Conservation (phyloP, 2,329 filamentous ascomycete species). For the Pestalotiopsis sp. region DNA sequence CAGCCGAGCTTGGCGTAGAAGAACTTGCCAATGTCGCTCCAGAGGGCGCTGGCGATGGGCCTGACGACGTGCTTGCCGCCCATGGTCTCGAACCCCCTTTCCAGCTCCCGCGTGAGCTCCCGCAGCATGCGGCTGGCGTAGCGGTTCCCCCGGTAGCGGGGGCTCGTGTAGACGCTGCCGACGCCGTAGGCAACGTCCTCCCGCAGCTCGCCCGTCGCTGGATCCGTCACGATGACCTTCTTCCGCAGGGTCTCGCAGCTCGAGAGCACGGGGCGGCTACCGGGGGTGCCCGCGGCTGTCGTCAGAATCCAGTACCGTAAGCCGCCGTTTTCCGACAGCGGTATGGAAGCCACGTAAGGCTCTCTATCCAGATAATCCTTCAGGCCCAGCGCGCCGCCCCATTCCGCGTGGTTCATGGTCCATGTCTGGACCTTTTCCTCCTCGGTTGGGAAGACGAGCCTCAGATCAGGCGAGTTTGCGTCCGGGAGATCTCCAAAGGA, state of each 20-base stretch:
- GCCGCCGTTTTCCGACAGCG: conserved; percentile 58
- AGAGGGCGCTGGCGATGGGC: conserved; percentile 72
- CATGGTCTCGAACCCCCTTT: conserved; percentile 10
- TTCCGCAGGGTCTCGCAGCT: conserved; percentile 67
- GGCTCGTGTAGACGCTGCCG: conserved; percentile 76
- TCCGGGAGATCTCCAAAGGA: conserved; percentile 32
- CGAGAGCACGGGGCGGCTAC: conserved; percentile 54
- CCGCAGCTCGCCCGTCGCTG: conserved; percentile 36
- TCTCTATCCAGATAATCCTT: conserved; percentile 62
- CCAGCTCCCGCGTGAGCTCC: conserved; percentile 51
- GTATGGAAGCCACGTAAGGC: conserved; percentile 54
- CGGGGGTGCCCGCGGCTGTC: conserved; percentile 29
- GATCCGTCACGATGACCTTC: conserved; percentile 47
- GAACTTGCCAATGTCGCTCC: conserved; percentile 80
- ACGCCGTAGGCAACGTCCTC: conserved; percentile 72
- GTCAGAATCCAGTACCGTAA: conserved; percentile 67
- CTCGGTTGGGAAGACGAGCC: conserved; percentile 56
- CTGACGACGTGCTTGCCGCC: conserved; percentile 20
- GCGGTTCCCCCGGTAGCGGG: conserved; percentile 65
- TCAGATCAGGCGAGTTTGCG: conserved; percentile 36
- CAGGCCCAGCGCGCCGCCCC: conserved; percentile 57
- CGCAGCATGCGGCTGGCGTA: conserved; percentile 78
- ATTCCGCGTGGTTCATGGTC: conserved; percentile 54
- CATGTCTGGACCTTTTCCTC: conserved; percentile 56
- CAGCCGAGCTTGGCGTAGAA: conserved; percentile 82